phyloP scores from a whole-genome alignment of 2,329 filamentous ascomycete genomes.

The Knoxdaviesia proteae region DNA sequence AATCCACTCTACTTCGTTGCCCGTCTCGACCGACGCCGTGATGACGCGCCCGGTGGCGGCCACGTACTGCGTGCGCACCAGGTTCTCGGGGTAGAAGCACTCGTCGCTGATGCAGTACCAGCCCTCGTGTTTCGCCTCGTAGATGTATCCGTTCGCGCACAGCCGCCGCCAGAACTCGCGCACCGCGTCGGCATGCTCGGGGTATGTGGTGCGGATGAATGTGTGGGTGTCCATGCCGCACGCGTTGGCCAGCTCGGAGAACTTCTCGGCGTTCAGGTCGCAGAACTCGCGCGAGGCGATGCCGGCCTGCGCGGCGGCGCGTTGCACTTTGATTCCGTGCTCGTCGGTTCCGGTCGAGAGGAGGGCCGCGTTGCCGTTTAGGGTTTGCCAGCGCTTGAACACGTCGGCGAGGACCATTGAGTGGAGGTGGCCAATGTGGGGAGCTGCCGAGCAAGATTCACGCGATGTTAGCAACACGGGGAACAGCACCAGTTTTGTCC shows the following conservation, averaged over 20 bases:
- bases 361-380: conserved; percentile 50
- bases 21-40: conserved; percentile 69
- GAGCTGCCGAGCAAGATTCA: conserved; percentile 30
- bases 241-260: conserved; percentile 50
- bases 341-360: conserved; percentile 89
- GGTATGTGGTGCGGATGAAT: conserved; percentile 84
- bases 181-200: conserved; percentile 63
- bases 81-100: conserved; percentile 70
- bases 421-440: conserved; percentile 88
- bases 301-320: conserved; percentile 52
- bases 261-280: conserved; percentile 62
- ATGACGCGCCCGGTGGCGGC: conserved; percentile 65
- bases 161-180: conserved; percentile 77
- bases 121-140: conserved; percentile 68
- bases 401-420: conserved; percentile 82
- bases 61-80: conserved; percentile 54
- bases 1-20: conserved; percentile 85
- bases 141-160: conserved; percentile 55
- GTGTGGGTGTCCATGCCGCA: conserved; percentile 57
- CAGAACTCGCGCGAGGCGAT: conserved; percentile 69
- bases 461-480: conserved; percentile 6
- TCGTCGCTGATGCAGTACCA: conserved; percentile 98
- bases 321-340: conserved; percentile 93
- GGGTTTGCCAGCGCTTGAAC: conserved; percentile 71
- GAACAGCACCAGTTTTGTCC: not conserved